Evolutionary conservation across 192 early-diverging fungal species (phyloP).

Genomic region (Entomortierella beljakovae): DNA sequence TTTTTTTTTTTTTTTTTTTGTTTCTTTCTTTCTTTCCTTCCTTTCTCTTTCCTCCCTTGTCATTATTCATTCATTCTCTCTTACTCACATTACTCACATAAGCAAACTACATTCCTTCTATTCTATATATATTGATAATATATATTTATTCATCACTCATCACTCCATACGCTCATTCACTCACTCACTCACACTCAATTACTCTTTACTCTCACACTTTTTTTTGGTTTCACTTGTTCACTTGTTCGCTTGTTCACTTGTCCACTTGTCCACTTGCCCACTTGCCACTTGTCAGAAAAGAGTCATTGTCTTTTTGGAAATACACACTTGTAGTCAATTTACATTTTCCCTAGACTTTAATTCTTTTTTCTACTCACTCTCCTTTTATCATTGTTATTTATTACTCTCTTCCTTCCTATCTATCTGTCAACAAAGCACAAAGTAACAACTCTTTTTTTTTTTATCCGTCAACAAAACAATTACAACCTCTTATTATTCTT

Average conservation of each 20-base stretch:
- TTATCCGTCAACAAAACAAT: background rate
- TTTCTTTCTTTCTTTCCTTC: background rate
- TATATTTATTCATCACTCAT: too few species aligned
- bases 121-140: too few species aligned
- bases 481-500: constrained; percentile 31
- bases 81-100: background rate
- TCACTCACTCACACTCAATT: background rate
- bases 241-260: background rate
- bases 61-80: background rate
- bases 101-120: too few species aligned
- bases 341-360: background rate
- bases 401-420: background rate
- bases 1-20: constrained; percentile 1
- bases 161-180: background rate
- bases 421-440: too few species aligned
- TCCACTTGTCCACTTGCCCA: background rate
- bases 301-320: background rate
- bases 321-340: background rate
- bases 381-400: background rate
- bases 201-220: background rate
- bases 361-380: background rate
- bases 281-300: background rate
- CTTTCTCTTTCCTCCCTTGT: background rate
- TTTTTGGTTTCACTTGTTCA: background rate
- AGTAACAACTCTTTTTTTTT: background rate